Conservation (phyloP, 2,329 filamentous ascomycete species). For the Verticillium nubilum region DNA sequence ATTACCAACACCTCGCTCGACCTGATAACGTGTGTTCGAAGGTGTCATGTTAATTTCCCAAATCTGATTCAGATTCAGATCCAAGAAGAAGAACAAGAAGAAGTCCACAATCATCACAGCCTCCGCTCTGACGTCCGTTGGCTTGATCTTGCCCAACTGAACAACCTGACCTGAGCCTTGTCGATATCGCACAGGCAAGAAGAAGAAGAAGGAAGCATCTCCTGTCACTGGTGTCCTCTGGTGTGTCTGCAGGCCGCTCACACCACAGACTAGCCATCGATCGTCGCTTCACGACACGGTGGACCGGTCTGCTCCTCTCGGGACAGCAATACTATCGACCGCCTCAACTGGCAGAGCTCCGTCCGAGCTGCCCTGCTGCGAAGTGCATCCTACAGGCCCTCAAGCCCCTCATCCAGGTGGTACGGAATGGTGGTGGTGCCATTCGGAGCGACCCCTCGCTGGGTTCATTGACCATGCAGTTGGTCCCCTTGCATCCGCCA, state of each 20-base stretch:
- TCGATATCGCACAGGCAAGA: neutral
- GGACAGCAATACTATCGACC: neutral
- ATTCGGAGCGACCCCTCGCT: neutral
- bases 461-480: conserved; percentile 1
- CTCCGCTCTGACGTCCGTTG: neutral
- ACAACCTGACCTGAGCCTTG: neutral
- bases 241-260: neutral
- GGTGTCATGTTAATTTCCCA: neutral
- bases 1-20: neutral
- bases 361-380: neutral
- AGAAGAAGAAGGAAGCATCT: neutral
- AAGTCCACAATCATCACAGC: neutral
- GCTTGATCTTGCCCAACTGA: too few relatives aligned
- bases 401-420: neutral
- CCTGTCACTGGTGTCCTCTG: neutral
- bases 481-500: conserved; percentile 8
- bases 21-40: neutral
- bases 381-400: neutral
- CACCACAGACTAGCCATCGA: neutral
- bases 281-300: neutral
- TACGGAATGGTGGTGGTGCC: neutral
- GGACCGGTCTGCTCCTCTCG: neutral
- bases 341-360: neutral
- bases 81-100: too few relatives aligned
- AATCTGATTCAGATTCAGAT: neutral